A percentile compares a stretch with the other conserved stretches of the same genome.
Evolutionary conservation across 805 yeast species (phyloP).

Genomic region (Monosporozyma solicola): DNA sequence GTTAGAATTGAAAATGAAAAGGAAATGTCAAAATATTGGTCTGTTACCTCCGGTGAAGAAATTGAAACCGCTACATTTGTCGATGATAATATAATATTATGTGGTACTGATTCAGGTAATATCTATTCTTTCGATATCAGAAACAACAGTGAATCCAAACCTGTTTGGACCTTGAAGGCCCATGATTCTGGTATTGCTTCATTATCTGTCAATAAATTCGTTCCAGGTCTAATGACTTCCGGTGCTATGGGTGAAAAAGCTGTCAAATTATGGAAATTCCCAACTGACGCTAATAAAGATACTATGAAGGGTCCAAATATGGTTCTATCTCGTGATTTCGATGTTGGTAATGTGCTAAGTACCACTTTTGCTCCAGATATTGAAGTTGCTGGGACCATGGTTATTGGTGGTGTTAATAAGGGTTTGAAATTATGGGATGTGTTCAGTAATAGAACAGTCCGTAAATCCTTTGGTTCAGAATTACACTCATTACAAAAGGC

Average conservation of each 20-base stretch:
- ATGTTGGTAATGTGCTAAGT: constrained; percentile 84
- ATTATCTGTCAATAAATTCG: constrained; percentile 54
- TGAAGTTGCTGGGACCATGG: constrained; percentile 76
- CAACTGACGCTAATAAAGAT: constrained; percentile 30
- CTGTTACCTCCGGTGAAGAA: constrained; percentile 62
- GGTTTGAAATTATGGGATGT: constrained; percentile 90
- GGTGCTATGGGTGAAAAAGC: constrained; percentile 86
- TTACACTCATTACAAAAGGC: constrained; percentile 42
- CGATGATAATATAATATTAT: constrained; percentile 51
- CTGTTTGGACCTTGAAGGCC: constrained; percentile 93
- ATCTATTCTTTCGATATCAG: constrained; percentile 85
- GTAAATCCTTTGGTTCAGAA: constrained; percentile 56
- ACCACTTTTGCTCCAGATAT: constrained; percentile 77
- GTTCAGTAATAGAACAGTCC: constrained; percentile 70
- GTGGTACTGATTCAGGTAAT: constrained; percentile 88
- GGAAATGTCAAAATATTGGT: constrained; percentile 55
- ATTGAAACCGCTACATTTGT: constrained; percentile 76
- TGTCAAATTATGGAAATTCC: constrained; percentile 82
- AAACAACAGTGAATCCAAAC: constrained; percentile 42
- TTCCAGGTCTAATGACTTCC: constrained; percentile 71
- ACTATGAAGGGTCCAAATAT: constrained; percentile 55
- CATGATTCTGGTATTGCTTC: constrained; percentile 92
- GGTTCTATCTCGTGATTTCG: constrained; percentile 86
- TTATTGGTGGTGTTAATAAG: constrained; percentile 79
- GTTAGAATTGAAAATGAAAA: constrained; percentile 62